Percentiles rank a stretch among this genome's conserved stretches.
Evolutionary conservation across 805 yeast species (phyloP).

Genomic region (Saccharomycopsis selenospora): DNA sequence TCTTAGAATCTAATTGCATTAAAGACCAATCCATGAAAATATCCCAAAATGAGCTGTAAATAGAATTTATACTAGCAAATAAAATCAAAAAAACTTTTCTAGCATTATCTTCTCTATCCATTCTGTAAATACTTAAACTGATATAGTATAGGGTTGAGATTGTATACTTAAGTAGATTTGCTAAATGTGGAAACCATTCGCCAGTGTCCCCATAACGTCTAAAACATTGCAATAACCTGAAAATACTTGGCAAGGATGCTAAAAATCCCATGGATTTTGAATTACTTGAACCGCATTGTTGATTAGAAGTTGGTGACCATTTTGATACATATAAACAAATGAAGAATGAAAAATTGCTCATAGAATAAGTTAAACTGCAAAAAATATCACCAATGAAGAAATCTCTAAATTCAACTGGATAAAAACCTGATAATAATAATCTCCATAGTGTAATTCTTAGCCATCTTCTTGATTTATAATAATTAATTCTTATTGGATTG

Average conservation of each 20-base stretch:
- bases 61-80: constrained; percentile 68
- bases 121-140: constrained; percentile 71
- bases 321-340: constrained; percentile 72
- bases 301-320: constrained; percentile 38
- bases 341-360: constrained; percentile 79
- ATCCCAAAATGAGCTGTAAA: constrained; percentile 76
- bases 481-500: constrained; percentile 55
- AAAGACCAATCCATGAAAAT: constrained; percentile 94
- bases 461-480: constrained; percentile 70
- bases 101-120: constrained; percentile 36
- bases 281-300: constrained; percentile 65
- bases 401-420: constrained; percentile 92
- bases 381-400: constrained; percentile 89
- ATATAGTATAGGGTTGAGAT: constrained; percentile 62
- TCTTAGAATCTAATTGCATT: constrained; percentile 54
- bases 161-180: constrained; percentile 75
- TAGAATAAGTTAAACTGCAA: constrained; percentile 80
- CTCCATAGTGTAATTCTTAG: constrained; percentile 63
- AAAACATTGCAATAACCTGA: constrained; percentile 87
- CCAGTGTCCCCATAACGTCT: constrained; percentile 91
- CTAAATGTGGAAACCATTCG: constrained; percentile 93
- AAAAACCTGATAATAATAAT: constrained; percentile 71
- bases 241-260: constrained; percentile 75
- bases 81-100: constrained; percentile 57
- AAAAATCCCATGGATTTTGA: constrained; percentile 79